phyloP scores from a whole-genome alignment of 495 filamentous ascomycete species.

The Bacidia gigantensis region DNA sequence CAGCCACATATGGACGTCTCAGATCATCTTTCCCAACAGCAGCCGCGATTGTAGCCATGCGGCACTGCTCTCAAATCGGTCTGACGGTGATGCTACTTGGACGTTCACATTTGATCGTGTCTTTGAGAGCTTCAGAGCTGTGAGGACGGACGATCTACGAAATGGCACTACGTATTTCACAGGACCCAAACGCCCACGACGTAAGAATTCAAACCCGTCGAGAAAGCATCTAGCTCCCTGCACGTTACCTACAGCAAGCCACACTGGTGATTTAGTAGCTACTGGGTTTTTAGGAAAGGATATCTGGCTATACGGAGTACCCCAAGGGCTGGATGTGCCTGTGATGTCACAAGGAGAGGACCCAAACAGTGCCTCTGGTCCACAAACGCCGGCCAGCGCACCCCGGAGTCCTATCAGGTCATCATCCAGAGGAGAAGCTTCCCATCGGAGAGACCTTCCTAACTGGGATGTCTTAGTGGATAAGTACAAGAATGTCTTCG shows the following conservation, averaged over 20 bases:
- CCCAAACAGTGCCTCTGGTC: conserved; percentile 12
- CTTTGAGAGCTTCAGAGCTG: conserved; percentile 63
- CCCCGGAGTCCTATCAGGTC: conserved; percentile 13
- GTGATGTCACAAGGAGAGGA: conserved; percentile 14
- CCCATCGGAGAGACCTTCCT: conserved; percentile 29
- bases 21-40: conserved; percentile 71
- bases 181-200: conserved; percentile 37
- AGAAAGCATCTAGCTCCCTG: conserved; percentile 40
- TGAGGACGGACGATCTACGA: conserved; percentile 56
- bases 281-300: conserved; percentile 60
- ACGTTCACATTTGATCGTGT: conserved; percentile 65
- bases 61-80: conserved; percentile 51
- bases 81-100: conserved; percentile 64
- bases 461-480: conserved; percentile 61
- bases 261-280: conserved; percentile 58
- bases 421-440: conserved; percentile 14
- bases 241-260: conserved; percentile 54
- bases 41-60: conserved; percentile 66
- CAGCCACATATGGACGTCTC: conserved; percentile 75
- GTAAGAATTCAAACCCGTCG: conserved; percentile 14
- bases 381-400: conserved; percentile 9
- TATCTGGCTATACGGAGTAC: conserved; percentile 71
- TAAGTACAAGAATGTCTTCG: conserved; percentile 48
- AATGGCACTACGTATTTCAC: conserved; percentile 73
- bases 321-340: conserved; percentile 52